Evolutionary conservation across 768 basidiomycete species (phyloP), one percentile per base, ranked within the genome.

Genomic region (Daedaleopsis nitida): DNA sequence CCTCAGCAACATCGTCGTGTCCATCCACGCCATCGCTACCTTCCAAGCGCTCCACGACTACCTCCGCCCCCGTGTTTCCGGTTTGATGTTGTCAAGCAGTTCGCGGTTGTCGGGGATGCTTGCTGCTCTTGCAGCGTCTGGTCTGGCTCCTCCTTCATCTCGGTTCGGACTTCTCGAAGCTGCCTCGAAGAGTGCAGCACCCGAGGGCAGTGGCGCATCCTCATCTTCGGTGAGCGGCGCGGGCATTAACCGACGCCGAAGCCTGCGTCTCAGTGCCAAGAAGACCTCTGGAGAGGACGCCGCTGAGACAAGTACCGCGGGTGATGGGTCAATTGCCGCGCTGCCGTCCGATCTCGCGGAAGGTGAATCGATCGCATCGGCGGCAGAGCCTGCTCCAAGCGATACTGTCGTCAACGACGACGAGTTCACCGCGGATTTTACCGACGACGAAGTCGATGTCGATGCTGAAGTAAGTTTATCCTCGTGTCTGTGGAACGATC

Each of bases 1-100:
- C 70, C 77, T 92, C 37, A 90, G 90, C 69, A 95, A 93, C 66
- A 92, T 98, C 69, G 92, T 94, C 42, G 92, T 98, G 21, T 98
- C 96, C 8, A 98, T 98, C 62, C 96, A 98, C 71, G 96, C 96
- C 7, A 97, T 98, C 63, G 96, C 97, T 1, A 98, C 95, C 1
- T 94, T 98, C 83, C 94, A 97, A 72, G 95, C 96, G 1, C 82
- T 98, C 34, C 93, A 97, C 69, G 96, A 97, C 73, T 99, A 98
- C 72, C 84, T 98, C 13, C 89, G 94, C 1, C 96, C 96, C 24
- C 85, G 94, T 4, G 88, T 97, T 35, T 80, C 93, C 7, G 92
- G 92, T 0, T 71, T 91, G 27, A 32, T 32, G 23, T 72, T 89
- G 53, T 81, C 82, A 10, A 78, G 82, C 58, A 80, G 72, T 35